Evolutionary conservation across 2,329 filamentous ascomycete species (phyloP), one percentile per base, ranked within the genome.

Genomic region (Periglandula ipomoeae): DNA sequence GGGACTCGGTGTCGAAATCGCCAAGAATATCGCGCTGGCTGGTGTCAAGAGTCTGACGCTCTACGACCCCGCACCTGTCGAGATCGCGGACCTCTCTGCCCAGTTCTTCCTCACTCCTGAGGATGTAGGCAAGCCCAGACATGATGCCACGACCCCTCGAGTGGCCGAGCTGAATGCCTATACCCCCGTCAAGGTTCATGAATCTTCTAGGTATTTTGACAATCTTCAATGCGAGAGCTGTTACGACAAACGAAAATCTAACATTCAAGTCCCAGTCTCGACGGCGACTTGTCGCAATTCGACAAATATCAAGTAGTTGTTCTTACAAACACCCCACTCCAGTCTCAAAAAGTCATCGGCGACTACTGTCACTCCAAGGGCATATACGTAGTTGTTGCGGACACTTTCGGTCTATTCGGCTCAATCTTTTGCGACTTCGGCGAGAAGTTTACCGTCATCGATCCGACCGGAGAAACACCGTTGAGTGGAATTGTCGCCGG

Each of bases 371-470:
- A 97, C 68, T 74, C 85, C 53, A 95, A 97, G 67, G 86, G 87
- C 54, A 96, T 98, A 58, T 96, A 88, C 65, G 71, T 98, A 35
- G 83, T 95, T 44, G 80, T 89, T 49, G 82, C 88, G 6, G 90
- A 96, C 62, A 95, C 87, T 0, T 96, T 88, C 60, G 93, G 93
- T 55, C 78, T 98, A 27, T 98, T 98, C 63, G 93, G 93, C 45
- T 87, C 85, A 56, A 86, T 98, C 57, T 98, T 98, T 72, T 96
- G 90, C 61, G 93, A 98, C 63, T 98, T 98, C 63, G 93, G 93
- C 57, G 82, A 91, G 61, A 87, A 93, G 60, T 98, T 98, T 67
- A 89, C 87, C 5, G 82, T 93, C 48, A 84, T 89, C 55, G 93
- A 98, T 62, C 73, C 89, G 4, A 97, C 87, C 13, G 93, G 93